Conservation (phyloP, 257 asterid genomes). For the Schizonepeta tenuifolia region DNA sequence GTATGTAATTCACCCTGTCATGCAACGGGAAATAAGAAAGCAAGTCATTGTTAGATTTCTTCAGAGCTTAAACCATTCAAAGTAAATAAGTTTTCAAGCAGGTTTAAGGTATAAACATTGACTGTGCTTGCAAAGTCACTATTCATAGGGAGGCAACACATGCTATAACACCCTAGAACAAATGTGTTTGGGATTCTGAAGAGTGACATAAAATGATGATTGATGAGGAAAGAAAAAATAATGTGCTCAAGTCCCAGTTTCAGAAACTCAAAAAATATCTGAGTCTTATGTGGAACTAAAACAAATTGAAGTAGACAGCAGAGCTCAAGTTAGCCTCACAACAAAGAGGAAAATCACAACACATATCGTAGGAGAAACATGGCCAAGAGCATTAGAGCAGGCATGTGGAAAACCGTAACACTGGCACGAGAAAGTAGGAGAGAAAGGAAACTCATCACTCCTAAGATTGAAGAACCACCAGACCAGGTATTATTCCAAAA, state of each 20-base stretch:
- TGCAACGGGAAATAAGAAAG: conserved; percentile 19
- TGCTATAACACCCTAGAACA: background rate
- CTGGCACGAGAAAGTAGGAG: background rate
- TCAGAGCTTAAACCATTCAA: background rate
- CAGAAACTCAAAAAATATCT: background rate
- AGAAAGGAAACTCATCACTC: background rate
- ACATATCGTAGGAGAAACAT: background rate
- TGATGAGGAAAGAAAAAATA: too few species aligned
- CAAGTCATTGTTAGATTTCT: background rate
- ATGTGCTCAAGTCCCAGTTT: background rate
- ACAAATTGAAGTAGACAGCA: background rate
- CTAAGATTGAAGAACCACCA: background rate
- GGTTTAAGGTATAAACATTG: background rate
- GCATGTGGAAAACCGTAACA: background rate
- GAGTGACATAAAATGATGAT: too few species aligned
- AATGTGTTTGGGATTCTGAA: background rate
- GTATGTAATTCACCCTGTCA: conserved; percentile 62
- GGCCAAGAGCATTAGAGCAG: background rate
- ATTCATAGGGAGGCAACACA: background rate
- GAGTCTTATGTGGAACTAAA: background rate
- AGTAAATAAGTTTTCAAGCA: background rate
- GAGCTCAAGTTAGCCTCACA: background rate
- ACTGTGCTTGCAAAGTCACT: background rate
- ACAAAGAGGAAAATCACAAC: background rate
- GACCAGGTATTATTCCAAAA: background rate